These are phyloP conservation scores for Penicillium sp. DNA, from an alignment of 2,329 filamentous ascomycete genomes.

Conservation along the genomic window DNA sequence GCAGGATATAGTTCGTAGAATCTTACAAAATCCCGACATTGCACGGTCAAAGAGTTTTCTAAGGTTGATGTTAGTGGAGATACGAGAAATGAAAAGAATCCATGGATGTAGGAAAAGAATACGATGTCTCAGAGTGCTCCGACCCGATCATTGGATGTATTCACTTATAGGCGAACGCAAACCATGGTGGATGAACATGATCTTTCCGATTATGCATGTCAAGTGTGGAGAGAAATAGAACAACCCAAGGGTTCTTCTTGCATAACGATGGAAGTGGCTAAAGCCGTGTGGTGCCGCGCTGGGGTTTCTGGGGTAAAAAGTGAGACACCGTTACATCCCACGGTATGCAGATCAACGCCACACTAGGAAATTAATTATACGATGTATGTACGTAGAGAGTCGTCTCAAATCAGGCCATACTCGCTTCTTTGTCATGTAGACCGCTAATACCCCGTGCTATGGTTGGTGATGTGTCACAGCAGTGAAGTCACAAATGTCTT, in stretches of 20 bases:
- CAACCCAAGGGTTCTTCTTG: not conserved
- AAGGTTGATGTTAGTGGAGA: not conserved
- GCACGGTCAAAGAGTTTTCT: not conserved
- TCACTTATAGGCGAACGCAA: not conserved
- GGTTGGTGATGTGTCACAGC: conserved; percentile 25
- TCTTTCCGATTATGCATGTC: conserved; percentile 10
- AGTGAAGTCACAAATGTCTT: conserved; percentile 3
- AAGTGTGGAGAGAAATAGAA: conserved; percentile 4
- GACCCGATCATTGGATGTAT: conserved; percentile 6
- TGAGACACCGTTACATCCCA: conserved; percentile 27
- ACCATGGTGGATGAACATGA: not conserved
- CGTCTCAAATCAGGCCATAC: not conserved
- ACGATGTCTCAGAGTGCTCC: conserved; percentile 17
- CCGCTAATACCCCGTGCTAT: conserved; percentile 4
- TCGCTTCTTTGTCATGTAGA: not conserved
- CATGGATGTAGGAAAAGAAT: not conserved
- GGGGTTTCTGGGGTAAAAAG: conserved; percentile 11
- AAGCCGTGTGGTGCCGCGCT: not conserved
- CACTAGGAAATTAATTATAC: conserved; percentile 1
- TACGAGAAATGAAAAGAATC: not conserved
- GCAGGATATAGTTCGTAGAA: not conserved
- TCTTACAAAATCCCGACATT: conserved; percentile 2
- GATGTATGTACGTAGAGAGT: not conserved
- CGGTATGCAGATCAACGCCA: conserved; percentile 5
- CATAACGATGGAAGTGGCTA: not conserved